phyloP scores from a whole-genome alignment of 2,329 filamentous ascomycete species.

The Diaporthe citrichinensis region DNA sequence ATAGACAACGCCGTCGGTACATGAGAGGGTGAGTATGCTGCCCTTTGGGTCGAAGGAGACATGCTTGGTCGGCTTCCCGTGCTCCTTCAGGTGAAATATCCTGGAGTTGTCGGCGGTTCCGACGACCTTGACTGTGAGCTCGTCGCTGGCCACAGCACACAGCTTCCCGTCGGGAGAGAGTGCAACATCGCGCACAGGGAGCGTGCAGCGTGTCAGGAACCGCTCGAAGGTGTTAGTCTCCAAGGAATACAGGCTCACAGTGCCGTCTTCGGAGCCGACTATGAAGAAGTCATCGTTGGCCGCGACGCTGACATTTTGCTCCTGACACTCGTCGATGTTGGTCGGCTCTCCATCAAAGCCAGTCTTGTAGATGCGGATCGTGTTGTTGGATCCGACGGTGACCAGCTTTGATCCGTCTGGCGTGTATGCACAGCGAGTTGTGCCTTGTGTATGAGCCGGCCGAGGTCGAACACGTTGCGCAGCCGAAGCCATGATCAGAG shows the following conservation, averaged over 20 bases:
- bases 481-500: constrained; percentile 54
- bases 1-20: constrained; percentile 90
- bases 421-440: constrained; percentile 90
- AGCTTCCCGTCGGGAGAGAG: constrained; percentile 86
- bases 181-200: constrained; percentile 88
- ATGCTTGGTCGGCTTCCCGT: constrained; percentile 90
- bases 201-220: constrained; percentile 85
- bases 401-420: constrained; percentile 88
- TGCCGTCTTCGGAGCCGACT: constrained; percentile 92
- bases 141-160: constrained; percentile 97
- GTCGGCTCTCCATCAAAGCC: constrained; percentile 92
- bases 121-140: constrained; percentile 91
- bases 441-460: constrained; percentile 85
- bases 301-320: constrained; percentile 85
- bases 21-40: constrained; percentile 82
- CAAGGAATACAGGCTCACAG: constrained; percentile 94
- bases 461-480: constrained; percentile 70
- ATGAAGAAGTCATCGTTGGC: constrained; percentile 87
- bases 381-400: constrained; percentile 94
- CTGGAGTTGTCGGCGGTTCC: constrained; percentile 83
- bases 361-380: constrained; percentile 91
- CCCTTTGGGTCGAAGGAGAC: constrained; percentile 89
- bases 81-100: constrained; percentile 85
- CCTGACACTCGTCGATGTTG: constrained; percentile 91
- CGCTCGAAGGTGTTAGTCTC: constrained; percentile 81